These are phyloP conservation scores for Rhizopogon hawkerae DNA, from an alignment of 1,284 basidiomycete species.

Conservation along the genomic window DNA sequence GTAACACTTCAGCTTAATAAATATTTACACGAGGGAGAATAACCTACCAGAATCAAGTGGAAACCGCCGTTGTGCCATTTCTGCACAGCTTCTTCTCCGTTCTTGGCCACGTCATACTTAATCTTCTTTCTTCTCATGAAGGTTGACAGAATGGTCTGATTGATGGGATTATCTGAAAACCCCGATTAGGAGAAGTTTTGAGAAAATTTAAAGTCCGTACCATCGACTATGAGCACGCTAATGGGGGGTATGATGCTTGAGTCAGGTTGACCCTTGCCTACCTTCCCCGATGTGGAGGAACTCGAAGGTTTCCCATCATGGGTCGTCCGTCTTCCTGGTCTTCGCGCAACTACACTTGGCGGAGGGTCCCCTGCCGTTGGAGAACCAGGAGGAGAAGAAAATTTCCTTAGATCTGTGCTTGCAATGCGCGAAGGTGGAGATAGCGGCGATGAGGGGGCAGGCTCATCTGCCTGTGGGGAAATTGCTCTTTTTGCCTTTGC, in stretches of 20 bases:
- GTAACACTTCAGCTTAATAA: conserved; percentile 6
- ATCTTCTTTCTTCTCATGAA: conserved; percentile 97
- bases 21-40: background rate
- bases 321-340: conserved; percentile 18
- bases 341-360: conserved; percentile 19
- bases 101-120: conserved; percentile 90
- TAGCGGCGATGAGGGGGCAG: conserved; percentile 1
- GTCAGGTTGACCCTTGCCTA: conserved; percentile 26
- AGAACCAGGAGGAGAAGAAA: conserved; percentile 28
- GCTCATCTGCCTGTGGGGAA: conserved; percentile 25
- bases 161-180: conserved; percentile 89
- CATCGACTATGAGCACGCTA: conserved; percentile 93
- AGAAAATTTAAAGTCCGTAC: conserved; percentile 36
- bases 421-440: conserved; percentile 22
- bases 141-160: conserved; percentile 91
- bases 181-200: conserved; percentile 11
- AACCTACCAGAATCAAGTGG: conserved; percentile 85
- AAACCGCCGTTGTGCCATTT: conserved; percentile 94
- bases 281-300: conserved; percentile 16
- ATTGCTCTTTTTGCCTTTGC: conserved; percentile 20
- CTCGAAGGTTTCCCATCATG: conserved; percentile 24
- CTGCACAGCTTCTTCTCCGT: conserved; percentile 92
- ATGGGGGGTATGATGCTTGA: conserved; percentile 83
- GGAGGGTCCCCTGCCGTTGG: conserved; percentile 24
- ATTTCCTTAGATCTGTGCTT: conserved; percentile 26